A percentile compares a stretch with the other conserved stretches of the same genome.
phyloP scores from a whole-genome alignment of 176 grass and related monocot genomes.

The Coix lacrymajobi region DNA sequence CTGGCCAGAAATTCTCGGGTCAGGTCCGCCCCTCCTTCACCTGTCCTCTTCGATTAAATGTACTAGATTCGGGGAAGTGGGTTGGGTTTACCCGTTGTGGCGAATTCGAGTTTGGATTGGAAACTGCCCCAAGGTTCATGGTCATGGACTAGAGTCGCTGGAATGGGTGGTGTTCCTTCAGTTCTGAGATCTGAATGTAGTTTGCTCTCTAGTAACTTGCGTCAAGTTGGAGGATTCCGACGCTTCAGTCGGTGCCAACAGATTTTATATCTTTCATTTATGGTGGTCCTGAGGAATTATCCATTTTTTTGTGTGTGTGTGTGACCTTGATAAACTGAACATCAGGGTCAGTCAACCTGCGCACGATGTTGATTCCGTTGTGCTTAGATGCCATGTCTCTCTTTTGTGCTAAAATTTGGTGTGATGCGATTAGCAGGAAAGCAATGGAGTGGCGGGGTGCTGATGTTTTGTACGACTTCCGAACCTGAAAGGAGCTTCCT shows the following conservation, averaged over 20 bases:
- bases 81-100: neutral
- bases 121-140: neutral
- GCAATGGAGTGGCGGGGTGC: conserved; percentile 24
- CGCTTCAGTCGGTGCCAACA: neutral
- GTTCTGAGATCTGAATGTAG: neutral
- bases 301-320: neutral
- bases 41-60: neutral
- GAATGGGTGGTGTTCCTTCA: neutral
- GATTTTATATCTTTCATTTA: neutral
- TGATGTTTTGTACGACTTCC: conserved; percentile 4
- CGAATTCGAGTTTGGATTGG: conserved; percentile 10
- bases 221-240: neutral
- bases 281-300: neutral
- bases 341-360: neutral
- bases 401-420: neutral
- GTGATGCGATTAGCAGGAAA: neutral
- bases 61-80: neutral
- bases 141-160: neutral
- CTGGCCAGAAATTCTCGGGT: neutral
- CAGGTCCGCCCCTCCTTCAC: neutral
- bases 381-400: neutral
- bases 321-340: neutral
- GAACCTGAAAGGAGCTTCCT: conserved; percentile 24
- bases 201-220: neutral
- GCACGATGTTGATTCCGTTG: neutral